Evolutionary conservation across 2,329 filamentous ascomycete species (phyloP).

Genomic region (Thermomyces lanuginosus): DNA sequence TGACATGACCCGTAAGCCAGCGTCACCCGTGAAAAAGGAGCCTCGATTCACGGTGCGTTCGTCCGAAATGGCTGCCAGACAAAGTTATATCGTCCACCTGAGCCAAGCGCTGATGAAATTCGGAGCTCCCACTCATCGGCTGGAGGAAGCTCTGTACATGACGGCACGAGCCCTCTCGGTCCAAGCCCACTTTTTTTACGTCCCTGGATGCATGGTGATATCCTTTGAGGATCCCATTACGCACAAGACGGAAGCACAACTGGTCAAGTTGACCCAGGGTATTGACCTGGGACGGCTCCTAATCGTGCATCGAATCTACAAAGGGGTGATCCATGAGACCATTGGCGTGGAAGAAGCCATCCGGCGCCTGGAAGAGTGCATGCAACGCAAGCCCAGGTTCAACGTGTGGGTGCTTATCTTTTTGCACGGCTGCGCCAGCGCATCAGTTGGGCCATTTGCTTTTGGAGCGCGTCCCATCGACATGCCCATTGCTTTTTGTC

Average conservation of each 20-base stretch:
- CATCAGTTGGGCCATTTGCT: constrained; percentile 62
- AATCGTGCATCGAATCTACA: constrained; percentile 34
- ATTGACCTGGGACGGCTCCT: constrained; percentile 31
- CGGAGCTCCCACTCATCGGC: constrained; percentile 77
- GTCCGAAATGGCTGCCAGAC: constrained; percentile 57
- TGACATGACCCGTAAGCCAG: constrained; percentile 12
- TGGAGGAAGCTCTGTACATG: constrained; percentile 87
- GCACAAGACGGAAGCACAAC: constrained; percentile 33
- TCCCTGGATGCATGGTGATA: constrained; percentile 89
- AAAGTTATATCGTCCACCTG: constrained; percentile 70
- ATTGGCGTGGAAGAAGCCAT: constrained; percentile 33
- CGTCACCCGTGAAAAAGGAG: constrained; percentile 1
- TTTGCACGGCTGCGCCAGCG: constrained; percentile 61
- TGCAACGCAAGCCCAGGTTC: constrained; percentile 41
- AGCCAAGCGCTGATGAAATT: constrained; percentile 82
- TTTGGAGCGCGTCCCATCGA: constrained; percentile 67
- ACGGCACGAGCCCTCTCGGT: constrained; percentile 76
- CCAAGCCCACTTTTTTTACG: constrained; percentile 77
- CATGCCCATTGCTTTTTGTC: constrained; percentile 58
- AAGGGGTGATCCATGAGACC: constrained; percentile 34
- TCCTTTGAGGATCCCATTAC: constrained; percentile 52
- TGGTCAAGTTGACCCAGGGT: constrained; percentile 28
- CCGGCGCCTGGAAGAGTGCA: constrained; percentile 37
- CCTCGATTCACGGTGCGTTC: constrained; percentile 43
- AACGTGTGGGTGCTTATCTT: constrained; percentile 41